These are phyloP conservation scores for Calocera cornea DNA, from an alignment of 768 basidiomycete species.

Conservation along the genomic window DNA sequence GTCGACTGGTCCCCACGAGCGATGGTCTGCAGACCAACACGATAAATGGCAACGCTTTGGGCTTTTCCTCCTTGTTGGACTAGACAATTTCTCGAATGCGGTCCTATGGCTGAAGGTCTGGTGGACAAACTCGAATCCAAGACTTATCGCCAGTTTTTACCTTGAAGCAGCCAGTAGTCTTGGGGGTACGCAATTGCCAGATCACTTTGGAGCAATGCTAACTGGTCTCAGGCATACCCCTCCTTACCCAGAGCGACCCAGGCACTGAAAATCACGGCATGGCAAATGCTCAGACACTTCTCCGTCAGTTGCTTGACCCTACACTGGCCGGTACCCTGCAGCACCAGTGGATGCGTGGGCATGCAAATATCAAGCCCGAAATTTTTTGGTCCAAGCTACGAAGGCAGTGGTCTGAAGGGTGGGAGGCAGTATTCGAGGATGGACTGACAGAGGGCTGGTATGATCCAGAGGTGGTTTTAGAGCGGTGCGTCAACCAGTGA, in stretches of 20 bases:
- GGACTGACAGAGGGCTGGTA: conserved; percentile 20
- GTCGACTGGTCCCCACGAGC: conserved; percentile 32
- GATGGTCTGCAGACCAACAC: conserved; percentile 32
- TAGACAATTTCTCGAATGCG: conserved; percentile 9
- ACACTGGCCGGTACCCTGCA: conserved; percentile 27
- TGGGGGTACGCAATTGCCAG: background rate
- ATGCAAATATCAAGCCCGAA: conserved; percentile 34
- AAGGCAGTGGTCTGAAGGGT: conserved; percentile 24
- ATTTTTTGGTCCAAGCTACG: conserved; percentile 27
- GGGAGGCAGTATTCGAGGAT: conserved; percentile 25
- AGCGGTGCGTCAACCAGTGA: conserved; percentile 5
- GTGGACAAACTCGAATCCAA: conserved; percentile 1
- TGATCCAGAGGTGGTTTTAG: background rate
- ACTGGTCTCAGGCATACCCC: conserved; percentile 19
- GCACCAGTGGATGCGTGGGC: conserved; percentile 27
- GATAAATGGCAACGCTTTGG: conserved; percentile 35
- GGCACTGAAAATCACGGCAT: conserved; percentile 34
- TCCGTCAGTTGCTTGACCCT: conserved; percentile 32
- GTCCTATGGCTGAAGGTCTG: background rate
- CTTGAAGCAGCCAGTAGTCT: background rate
- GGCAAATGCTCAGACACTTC: conserved; percentile 31
- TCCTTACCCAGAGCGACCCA: conserved; percentile 34
- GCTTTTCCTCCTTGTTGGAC: conserved; percentile 22
- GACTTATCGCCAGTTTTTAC: background rate
- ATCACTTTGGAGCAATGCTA: background rate